Evolutionary conservation across 441 rosid genomes (phyloP), one percentile per base, ranked within the genome.

Genomic region (Adansonia rubrostipa): DNA sequence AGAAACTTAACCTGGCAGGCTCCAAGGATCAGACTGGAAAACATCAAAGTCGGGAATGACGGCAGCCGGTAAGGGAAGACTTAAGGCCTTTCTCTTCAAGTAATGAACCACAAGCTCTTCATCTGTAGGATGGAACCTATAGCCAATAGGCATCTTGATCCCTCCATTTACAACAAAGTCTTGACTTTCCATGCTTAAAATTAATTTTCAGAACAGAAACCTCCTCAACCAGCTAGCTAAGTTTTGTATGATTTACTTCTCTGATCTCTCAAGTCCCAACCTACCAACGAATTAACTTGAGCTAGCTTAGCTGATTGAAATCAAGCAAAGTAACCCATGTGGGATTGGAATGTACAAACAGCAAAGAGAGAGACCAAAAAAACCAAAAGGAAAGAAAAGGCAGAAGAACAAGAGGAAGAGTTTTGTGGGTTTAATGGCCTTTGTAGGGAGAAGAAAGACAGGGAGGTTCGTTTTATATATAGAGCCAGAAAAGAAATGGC

Each of bases 21-120:
- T 77, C 73, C 84, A 80, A 42, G 92, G 92, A 81, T 86, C 84
- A 45, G 89, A 48, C 45, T 48, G 80, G 77, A 90, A 86, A 70
- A 90, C 86, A 63, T 90, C 90, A 54, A 89, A 71, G 78, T 86
- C 87, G 19, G 90, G 90, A 47, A 89, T 86, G 60, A 87, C 76
- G 15, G 80, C 76, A 70, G 90, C 89, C 19, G 88, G 91, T 71
- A 83, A 66, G 11, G 88, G 90, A 61, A 81, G 78, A 42, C 78
- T 78, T 64, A 81, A 80, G 9, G 68, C 76, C 66, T 87, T 89
- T 75, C 85, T 68, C 28, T 79, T 87, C 82, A 90, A 77, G 80
- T 85, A 84, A 76, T 87, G 88, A 75, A 84, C 78, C 71, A 87
- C 80, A 53, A 89, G 91, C 79, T 86, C 94, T 76, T 83, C 88